Conservation (phyloP, 225 moss, liverwort and hornwort genomes). For the Pseudoscleropodium purum region DNA sequence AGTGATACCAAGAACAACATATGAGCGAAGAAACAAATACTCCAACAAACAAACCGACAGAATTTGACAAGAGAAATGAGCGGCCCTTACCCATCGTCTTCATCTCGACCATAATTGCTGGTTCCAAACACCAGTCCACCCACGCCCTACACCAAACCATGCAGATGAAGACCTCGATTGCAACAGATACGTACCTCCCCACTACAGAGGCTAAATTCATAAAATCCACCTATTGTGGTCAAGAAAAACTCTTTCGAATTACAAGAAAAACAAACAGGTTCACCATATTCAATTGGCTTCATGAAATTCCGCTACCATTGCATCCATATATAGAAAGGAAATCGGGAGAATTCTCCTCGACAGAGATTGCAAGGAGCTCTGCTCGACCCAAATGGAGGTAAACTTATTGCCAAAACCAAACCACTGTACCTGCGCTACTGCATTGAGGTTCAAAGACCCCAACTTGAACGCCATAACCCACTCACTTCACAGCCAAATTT, state of each 20-base stretch:
- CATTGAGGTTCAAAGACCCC: constrained; percentile 56
- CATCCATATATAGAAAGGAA: not conserved
- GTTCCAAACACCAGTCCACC: constrained; percentile 57
- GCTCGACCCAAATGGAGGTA: not conserved
- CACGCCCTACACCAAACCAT: constrained; percentile 31
- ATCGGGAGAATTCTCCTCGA: not conserved
- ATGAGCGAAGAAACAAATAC: not conserved
- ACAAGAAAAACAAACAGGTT: not conserved
- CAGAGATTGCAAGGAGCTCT: not conserved
- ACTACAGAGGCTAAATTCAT: not conserved
- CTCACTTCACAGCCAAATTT: not conserved
- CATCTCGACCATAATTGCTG: constrained; percentile 40
- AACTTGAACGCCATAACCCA: constrained; percentile 52
- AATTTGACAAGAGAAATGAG: not conserved
- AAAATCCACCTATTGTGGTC: not conserved
- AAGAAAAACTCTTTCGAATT: not conserved
- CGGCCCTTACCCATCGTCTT: constrained; percentile 49
- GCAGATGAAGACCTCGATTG: not conserved
- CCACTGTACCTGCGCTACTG: constrained; percentile 39
- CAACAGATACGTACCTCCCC: not conserved
- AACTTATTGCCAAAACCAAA: not conserved
- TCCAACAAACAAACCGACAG: not conserved
- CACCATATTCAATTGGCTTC: not conserved
- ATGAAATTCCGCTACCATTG: not conserved
- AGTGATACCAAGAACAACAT: not conserved